Conservation (phyloP, 768 basidiomycete genomes). For the Leccinum olivaceopallidum region DNA sequence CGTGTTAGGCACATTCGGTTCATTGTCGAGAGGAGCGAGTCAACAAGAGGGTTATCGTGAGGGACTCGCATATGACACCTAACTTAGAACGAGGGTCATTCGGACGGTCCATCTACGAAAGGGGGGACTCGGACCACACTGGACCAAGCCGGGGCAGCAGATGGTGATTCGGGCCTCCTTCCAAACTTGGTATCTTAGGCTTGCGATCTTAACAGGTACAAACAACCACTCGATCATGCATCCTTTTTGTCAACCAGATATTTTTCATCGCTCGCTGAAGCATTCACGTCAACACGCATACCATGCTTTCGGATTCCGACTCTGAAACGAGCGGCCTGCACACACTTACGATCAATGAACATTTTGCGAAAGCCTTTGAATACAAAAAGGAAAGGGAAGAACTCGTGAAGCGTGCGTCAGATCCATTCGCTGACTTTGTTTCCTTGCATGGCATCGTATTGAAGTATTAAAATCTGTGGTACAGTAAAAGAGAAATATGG, state of each 20-base stretch:
- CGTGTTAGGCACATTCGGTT: too few relatives aligned
- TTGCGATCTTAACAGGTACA: slow-evolving; percentile 21
- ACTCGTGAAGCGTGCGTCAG: slow-evolving; percentile 65
- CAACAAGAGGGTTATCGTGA: too few relatives aligned
- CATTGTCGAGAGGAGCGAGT: too few relatives aligned
- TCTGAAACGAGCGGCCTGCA: slow-evolving; percentile 44
- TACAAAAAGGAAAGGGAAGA: slow-evolving; percentile 86
- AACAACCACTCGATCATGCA: slow-evolving; percentile 6
- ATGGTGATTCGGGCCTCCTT: too few relatives aligned
- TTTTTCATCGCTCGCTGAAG: background rate
- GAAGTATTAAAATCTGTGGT: background rate
- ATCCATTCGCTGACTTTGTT: background rate
- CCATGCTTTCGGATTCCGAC: slow-evolving; percentile 54
- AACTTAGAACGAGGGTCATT: too few relatives aligned
- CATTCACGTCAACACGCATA: background rate
- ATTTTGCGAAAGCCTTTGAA: slow-evolving; percentile 81
- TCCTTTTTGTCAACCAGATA: background rate
- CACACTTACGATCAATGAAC: slow-evolving; percentile 68
- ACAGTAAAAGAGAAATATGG: slow-evolving; percentile 88
- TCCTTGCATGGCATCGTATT: background rate
- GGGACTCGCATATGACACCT: too few relatives aligned
- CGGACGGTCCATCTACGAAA: too few relatives aligned
- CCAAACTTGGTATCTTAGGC: slow-evolving; percentile 1
- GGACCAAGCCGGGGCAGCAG: too few relatives aligned
- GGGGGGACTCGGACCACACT: too few relatives aligned